Percentiles rank a stretch among this genome's conserved stretches.
Conservation (phyloP, 108 stramenopile genomes). For the Epithemia pelagica region DNA sequence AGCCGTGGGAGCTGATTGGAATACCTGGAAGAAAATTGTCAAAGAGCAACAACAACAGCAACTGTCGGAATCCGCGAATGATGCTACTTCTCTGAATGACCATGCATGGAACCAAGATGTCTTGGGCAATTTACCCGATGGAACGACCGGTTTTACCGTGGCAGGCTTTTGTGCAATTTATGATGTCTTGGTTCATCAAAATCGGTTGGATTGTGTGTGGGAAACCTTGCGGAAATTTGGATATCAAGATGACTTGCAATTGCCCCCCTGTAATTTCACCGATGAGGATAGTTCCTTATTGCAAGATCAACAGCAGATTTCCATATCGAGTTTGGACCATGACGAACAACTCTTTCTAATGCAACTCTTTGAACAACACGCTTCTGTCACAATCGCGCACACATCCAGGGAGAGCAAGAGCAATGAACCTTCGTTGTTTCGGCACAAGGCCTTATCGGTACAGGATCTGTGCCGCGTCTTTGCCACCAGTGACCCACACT, state of each 20-base stretch:
- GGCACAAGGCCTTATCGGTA: not conserved
- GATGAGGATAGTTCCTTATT: slow-evolving; percentile 1
- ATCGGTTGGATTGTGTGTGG: slow-evolving; percentile 79
- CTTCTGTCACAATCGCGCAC: not conserved
- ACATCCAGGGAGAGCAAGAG: not conserved
- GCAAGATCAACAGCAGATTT: not conserved
- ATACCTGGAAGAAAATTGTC: slow-evolving; percentile 74
- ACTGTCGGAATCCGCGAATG: not conserved
- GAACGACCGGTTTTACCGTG: slow-evolving; percentile 58
- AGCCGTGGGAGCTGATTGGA: slow-evolving; percentile 52
- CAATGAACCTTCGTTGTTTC: not conserved
- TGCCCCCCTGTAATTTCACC: slow-evolving; percentile 24
- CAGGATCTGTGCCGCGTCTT: slow-evolving; percentile 57
- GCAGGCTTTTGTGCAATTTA: slow-evolving; percentile 73
- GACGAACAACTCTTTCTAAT: slow-evolving; percentile 50
- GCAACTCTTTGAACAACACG: slow-evolving; percentile 60
- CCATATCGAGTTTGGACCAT: slow-evolving; percentile 13
- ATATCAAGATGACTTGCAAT: slow-evolving; percentile 59
- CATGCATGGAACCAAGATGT: slow-evolving; percentile 43
- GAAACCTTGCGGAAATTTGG: slow-evolving; percentile 66
- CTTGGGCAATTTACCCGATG: not conserved
- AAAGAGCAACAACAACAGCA: slow-evolving; percentile 28
- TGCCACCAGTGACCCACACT: slow-evolving; percentile 45
- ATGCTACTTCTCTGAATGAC: not conserved
- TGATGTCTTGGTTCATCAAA: slow-evolving; percentile 75